Evolutionary conservation across 352 stramenopile species (phyloP), one percentile per base, ranked within the genome.

Genomic region (Pythium dissimile): DNA sequence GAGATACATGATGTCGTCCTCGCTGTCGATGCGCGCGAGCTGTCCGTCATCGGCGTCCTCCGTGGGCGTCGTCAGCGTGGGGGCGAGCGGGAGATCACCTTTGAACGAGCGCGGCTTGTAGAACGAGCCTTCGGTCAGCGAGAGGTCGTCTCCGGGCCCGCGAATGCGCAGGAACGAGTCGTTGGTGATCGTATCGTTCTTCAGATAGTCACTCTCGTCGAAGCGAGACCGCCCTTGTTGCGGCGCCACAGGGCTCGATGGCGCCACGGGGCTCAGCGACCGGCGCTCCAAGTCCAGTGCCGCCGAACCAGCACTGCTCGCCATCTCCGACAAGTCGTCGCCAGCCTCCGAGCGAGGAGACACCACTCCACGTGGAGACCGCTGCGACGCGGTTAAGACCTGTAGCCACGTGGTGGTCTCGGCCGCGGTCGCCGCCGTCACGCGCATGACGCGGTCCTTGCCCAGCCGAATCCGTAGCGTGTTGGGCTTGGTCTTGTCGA

Each of bases 181-280:
- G 65, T 91, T 86, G 32, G 69, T 81, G 64, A 91, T 81, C n/a
- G 72, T 77, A 27, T 91, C 78, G 47, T 89, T 88, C 26, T 60
- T 39, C 1, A 91, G 54, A 64, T 91, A 89, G 47, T 91, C 78
- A 26, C 51, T 68, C 34, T 76, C 67, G 21, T 84, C 58, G 18
- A 88, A 75, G 13, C 76, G 75, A 39, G 69, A 73, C 15, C 9
- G 65, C 18, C 1, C 44, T 39, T 23, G 39, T 31, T 43, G 49
- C 60, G 24, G 35, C 18, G 32, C 27, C 1, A 46, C 43, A 13
- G 44, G 59, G 12, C 30, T 60, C 3, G 35, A 42, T 7, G 53
- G 52, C 3, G 45, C 23, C 6, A 43, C 27, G 2, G 32, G 16
- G 4, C 30, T 16, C 1, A 67, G 13, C 20, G 59, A 62, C 8